Conservation (phyloP, 2,329 filamentous ascomycete genomes). For the Monilinia fructicola region DNA sequence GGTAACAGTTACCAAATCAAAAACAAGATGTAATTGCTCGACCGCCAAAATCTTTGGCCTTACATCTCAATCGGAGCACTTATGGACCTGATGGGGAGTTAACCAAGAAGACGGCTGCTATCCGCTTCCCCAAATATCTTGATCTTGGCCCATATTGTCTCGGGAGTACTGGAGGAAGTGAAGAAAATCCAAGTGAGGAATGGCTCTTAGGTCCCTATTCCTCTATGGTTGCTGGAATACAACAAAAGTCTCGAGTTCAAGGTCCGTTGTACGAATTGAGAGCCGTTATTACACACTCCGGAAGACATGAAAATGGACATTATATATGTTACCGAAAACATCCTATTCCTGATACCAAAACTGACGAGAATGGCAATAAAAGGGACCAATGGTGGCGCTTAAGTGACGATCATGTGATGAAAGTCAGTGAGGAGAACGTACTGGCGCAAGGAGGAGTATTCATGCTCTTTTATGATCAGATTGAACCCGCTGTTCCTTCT, state of each 20-base stretch:
- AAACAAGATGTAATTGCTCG: constrained; percentile 84
- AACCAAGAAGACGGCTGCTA: constrained; percentile 78
- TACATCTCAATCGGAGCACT: constrained; percentile 89
- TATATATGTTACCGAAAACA: constrained; percentile 89
- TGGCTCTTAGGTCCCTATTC: constrained; percentile 68
- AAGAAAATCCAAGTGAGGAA: constrained; percentile 52
- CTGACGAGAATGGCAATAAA: constrained; percentile 36
- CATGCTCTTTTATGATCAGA: constrained; percentile 93
- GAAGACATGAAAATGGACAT: constrained; percentile 91
- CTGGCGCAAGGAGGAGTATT: constrained; percentile 78
- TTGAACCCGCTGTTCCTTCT: constrained; percentile 47
- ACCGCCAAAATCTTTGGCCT: constrained; percentile 73
- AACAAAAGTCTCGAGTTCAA: constrained; percentile 50
- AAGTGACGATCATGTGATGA: constrained; percentile 81
- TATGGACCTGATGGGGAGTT: constrained; percentile 79
- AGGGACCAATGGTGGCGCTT: constrained; percentile 76
- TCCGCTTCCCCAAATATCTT: constrained; percentile 72
- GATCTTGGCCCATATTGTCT: constrained; percentile 85
- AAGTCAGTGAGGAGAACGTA: constrained; percentile 71
- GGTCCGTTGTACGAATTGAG: constrained; percentile 72
- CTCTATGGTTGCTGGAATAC: constrained; percentile 69
- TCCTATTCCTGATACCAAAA: constrained; percentile 40
- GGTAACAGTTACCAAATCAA: constrained; percentile 79
- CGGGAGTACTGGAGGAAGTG: constrained; percentile 50
- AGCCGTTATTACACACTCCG: constrained; percentile 85